Percentiles rank a stretch among this genome's conserved stretches.
These are phyloP conservation scores for Bipolaris sorokiniana DNA, from an alignment of 2,329 filamentous ascomycete species.

Conservation along the genomic window DNA sequence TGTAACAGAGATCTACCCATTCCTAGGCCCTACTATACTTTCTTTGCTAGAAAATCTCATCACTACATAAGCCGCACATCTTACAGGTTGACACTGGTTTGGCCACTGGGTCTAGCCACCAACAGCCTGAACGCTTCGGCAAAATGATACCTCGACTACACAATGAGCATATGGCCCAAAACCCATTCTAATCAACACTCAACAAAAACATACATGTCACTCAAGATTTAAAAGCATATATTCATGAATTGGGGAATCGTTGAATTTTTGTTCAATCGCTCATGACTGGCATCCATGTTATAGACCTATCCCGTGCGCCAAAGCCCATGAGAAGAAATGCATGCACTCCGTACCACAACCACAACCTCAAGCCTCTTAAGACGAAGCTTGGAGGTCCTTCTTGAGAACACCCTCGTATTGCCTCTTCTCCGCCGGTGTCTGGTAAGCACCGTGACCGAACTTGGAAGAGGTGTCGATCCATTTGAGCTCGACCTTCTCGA, in stretches of 20 bases:
- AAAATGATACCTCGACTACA: not conserved
- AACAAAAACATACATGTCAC: not conserved
- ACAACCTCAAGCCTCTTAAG: slow-evolving; percentile 52
- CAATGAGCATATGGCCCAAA: not conserved
- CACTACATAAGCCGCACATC: not conserved
- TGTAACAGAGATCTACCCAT: not conserved
- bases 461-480: slow-evolving; percentile 99
- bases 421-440: slow-evolving; percentile 98
- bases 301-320: slow-evolving; percentile 49
- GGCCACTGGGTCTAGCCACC: not conserved
- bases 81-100: not conserved
- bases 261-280: slow-evolving; percentile 45
- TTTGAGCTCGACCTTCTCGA: slow-evolving; percentile 99
- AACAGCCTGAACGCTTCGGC: not conserved
- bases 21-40: not conserved
- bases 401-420: slow-evolving; percentile 98
- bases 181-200: not conserved
- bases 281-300: slow-evolving; percentile 39
- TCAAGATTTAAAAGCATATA: not conserved
- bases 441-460: slow-evolving; percentile 99
- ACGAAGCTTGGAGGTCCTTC: slow-evolving; percentile 79
- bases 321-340: slow-evolving; percentile 44
- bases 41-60: not conserved
- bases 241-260: slow-evolving; percentile 48
- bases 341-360: slow-evolving; percentile 34